phyloP scores from a whole-genome alignment of 192 early-diverging fungal genomes.

The Rhizophagus clarus region DNA sequence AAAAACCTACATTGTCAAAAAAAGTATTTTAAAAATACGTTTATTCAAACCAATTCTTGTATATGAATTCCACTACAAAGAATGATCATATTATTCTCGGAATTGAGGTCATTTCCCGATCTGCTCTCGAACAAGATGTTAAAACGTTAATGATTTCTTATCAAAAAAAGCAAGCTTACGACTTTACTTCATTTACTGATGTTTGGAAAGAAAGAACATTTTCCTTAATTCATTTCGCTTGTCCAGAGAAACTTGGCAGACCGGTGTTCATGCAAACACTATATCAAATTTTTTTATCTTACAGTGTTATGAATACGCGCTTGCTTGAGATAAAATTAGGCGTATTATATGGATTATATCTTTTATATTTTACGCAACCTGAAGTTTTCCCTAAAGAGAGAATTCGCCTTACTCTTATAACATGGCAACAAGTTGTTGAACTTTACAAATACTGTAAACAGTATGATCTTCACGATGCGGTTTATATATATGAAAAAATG shows the following conservation, averaged over 20 bases:
- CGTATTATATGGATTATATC: slow-evolving; percentile 55
- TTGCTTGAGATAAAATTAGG: slow-evolving; percentile 49
- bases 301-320: slow-evolving; percentile 28
- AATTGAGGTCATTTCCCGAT: background rate
- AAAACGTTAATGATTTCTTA: background rate
- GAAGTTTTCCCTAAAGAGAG: slow-evolving; percentile 51
- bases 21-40: no score
- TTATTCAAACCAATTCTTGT: no score
- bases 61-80: no score
- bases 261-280: slow-evolving; percentile 55
- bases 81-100: background rate
- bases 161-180: background rate
- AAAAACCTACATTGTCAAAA: no score
- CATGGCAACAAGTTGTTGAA: slow-evolving; percentile 43
- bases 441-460: slow-evolving; percentile 51
- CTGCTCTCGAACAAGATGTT: slow-evolving; percentile 15
- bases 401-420: slow-evolving; percentile 47
- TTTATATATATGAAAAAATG: slow-evolving; percentile 50
- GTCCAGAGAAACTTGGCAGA: slow-evolving; percentile 57
- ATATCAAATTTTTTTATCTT: slow-evolving; percentile 49
- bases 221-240: slow-evolving; percentile 60
- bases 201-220: slow-evolving; percentile 58
- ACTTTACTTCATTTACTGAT: slow-evolving; percentile 48
- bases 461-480: slow-evolving; percentile 45
- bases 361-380: slow-evolving; percentile 61